Evolutionary conservation across 768 basidiomycete genomes (phyloP).

Genomic region (Lentinula raphanica): DNA sequence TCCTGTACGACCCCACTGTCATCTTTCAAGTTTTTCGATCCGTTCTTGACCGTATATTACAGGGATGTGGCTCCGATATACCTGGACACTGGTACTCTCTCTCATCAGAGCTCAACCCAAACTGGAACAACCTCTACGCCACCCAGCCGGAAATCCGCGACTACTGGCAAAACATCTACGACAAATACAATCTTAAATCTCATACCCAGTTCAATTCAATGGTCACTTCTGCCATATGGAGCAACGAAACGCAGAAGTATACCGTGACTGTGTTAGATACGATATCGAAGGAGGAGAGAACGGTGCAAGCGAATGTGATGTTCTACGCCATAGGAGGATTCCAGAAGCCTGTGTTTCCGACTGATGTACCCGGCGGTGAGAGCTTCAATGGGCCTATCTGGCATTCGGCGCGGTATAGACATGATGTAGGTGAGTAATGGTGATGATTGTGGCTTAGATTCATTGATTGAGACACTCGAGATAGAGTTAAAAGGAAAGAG

Average conservation of each 20-base stretch:
- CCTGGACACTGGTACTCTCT: constrained; percentile 52
- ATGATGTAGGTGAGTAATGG: constrained; percentile 31
- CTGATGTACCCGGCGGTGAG: constrained; percentile 36
- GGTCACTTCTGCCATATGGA: constrained; percentile 43
- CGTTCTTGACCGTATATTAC: not conserved
- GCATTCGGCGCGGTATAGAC: constrained; percentile 54
- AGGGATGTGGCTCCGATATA: constrained; percentile 56
- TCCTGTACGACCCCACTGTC: constrained; percentile 29
- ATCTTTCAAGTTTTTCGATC: not conserved
- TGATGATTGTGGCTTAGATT: not conserved
- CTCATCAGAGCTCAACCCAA: constrained; percentile 47
- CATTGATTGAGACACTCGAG: not conserved
- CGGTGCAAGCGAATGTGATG: constrained; percentile 37
- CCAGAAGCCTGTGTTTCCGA: constrained; percentile 39
- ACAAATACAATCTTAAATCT: constrained; percentile 11
- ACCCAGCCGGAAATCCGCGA: constrained; percentile 44
- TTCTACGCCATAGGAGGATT: constrained; percentile 51
- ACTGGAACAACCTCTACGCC: constrained; percentile 44
- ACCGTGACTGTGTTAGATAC: constrained; percentile 32
- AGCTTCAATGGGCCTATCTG: constrained; percentile 45
- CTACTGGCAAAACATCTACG: constrained; percentile 43
- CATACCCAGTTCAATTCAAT: constrained; percentile 38
- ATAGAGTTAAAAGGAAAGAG: constrained; percentile 40
- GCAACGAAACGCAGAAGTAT: constrained; percentile 36
- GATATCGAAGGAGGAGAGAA: constrained; percentile 28